A percentile compares a stretch with the other conserved stretches of the same genome.
Evolutionary conservation across 2,329 filamentous ascomycete genomes (phyloP).

Genomic region (Pezicula carpinea): DNA sequence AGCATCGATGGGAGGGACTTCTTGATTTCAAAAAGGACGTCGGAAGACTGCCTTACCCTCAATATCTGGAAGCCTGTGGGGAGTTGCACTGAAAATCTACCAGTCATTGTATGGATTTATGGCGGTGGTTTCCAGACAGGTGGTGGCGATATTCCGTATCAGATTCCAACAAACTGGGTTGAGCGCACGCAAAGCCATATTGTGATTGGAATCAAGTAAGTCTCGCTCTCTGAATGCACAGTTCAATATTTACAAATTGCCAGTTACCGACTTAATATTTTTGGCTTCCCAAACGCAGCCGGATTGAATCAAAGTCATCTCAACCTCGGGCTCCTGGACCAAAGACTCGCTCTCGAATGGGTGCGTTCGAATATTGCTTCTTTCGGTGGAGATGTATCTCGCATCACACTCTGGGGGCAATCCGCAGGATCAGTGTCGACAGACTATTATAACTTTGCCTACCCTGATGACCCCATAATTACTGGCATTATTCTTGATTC

Average conservation of each 20-base stretch:
- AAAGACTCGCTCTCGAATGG: slow-evolving; percentile 53
- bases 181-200: slow-evolving; percentile 17
- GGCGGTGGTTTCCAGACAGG: slow-evolving; percentile 33
- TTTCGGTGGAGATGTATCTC: slow-evolving; percentile 51
- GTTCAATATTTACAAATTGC: neutral
- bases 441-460: slow-evolving; percentile 24
- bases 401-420: slow-evolving; percentile 27
- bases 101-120: slow-evolving; percentile 38
- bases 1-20: slow-evolving; percentile 10
- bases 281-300: slow-evolving; percentile 20
- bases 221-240: slow-evolving; percentile 5
- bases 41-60: slow-evolving; percentile 33
- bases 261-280: slow-evolving; percentile 30
- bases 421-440: slow-evolving; percentile 21
- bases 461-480: slow-evolving; percentile 21
- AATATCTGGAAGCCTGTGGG: slow-evolving; percentile 29
- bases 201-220: slow-evolving; percentile 30
- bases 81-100: slow-evolving; percentile 21
- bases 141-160: slow-evolving; percentile 12
- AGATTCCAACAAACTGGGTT: slow-evolving; percentile 14
- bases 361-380: slow-evolving; percentile 49
- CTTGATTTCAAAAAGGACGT: slow-evolving; percentile 11
- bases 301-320: slow-evolving; percentile 12
- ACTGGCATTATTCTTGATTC: slow-evolving; percentile 16
- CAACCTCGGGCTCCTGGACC: slow-evolving; percentile 50